Base-by-base conservation (phyloP, 257 asterid genomes). In the Ajuga chamaepitys region DNA sequence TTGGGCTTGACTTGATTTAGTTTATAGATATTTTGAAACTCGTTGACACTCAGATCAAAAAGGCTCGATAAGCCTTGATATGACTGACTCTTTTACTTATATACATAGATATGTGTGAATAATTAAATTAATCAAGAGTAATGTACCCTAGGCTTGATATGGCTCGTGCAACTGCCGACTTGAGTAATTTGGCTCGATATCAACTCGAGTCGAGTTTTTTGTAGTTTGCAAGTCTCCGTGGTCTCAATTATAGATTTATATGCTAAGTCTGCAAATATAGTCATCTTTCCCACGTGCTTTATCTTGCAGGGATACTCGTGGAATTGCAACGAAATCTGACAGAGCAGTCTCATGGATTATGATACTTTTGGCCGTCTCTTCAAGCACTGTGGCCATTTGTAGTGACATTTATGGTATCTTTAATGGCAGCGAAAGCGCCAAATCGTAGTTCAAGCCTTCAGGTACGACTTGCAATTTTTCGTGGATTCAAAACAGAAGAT, bases 321-420 rank as follows among this genome's bases (percentile, higher is more conserved):
- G 88, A 70, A 74, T 84, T 40, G 83, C 93, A 25, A 82, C 85
- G 4, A 84, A 78, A 76, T 77, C 81, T 24, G 97, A 90, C 75
- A 78, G 81, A 77, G 17, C 75, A 50, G 66, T 87, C 24, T 84
- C 97, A 14, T 82, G 78, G 92, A 70, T 87, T 73, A 87, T 90
- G 97, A 77, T 90, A 69, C 66, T 87, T 28, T 67, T 87, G 74
- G 95, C 95, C 4, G 95, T 83, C 69, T 85, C 84, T 53, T 90
- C 97, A 41, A 87, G 95, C 75, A 68, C 87, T 7, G 92, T 87
- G 35, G 97, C 96, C 61, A 87, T 90, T 77, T 85, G 95, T 80
- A 77, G 97, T 65, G 97, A 90, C 72, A 79, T 90, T 37, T 90
- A 90, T 67, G 73, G 88, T 75, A 70, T 83, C 75, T 52, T 81